These are phyloP conservation scores for Aureobasidium musti DNA, from an alignment of 2,329 filamentous ascomycete species.

Conservation along the genomic window DNA sequence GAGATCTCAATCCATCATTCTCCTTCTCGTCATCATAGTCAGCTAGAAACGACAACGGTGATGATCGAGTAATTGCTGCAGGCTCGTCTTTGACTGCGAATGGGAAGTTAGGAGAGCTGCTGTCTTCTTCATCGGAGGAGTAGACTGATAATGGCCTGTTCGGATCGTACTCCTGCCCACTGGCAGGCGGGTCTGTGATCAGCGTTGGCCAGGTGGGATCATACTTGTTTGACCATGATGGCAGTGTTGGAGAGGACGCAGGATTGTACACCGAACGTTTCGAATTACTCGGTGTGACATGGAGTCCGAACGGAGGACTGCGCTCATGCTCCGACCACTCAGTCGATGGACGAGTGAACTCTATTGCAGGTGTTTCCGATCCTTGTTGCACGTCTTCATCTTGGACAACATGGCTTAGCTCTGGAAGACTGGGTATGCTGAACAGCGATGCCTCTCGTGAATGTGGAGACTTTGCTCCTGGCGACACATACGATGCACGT, in stretches of 20 bases:
- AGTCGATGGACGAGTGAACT: conserved; percentile 30
- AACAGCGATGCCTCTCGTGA: conserved; percentile 35
- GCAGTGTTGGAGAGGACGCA: neutral
- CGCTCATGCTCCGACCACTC: conserved; percentile 26
- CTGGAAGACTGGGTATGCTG: conserved; percentile 45
- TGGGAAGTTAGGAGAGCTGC: conserved; percentile 29
- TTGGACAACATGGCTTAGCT: conserved; percentile 33
- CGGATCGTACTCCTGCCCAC: conserved; percentile 38
- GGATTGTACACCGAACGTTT: conserved; percentile 1
- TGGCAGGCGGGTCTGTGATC: conserved; percentile 11
- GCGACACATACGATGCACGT: conserved; percentile 1
- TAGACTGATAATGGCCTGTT: conserved; percentile 20
- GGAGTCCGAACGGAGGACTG: conserved; percentile 22
- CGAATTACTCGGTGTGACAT: conserved; percentile 19
- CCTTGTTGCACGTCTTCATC: neutral
- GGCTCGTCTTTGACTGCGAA: conserved; percentile 23
- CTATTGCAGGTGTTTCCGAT: conserved; percentile 24
- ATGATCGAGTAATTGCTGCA: neutral
- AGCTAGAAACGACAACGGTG: neutral
- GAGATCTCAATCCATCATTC: neutral
- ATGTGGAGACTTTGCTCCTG: neutral
- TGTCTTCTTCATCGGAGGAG: conserved; percentile 22
- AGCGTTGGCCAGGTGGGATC: conserved; percentile 38
- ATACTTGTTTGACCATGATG: conserved; percentile 32
- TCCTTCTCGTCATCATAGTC: conserved; percentile 4